Evolutionary conservation across 2,329 filamentous ascomycete genomes (phyloP), one percentile per base, ranked within the genome.

Genomic region (Shiraia bambusicola): DNA sequence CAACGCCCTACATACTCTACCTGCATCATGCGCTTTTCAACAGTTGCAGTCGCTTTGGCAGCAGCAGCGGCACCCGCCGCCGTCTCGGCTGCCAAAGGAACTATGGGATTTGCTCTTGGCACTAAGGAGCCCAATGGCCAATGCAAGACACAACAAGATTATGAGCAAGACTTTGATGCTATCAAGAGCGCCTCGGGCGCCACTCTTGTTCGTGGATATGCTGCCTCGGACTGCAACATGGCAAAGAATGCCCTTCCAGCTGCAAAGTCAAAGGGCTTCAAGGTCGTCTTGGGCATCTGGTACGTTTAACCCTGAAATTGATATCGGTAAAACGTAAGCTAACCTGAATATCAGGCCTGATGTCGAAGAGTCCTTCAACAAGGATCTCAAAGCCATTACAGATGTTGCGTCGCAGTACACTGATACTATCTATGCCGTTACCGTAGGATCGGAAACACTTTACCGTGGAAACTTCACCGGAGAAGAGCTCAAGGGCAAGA

Each of bases 201-300:
- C 28, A 80, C 72, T 26, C 55, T 86, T 27, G 83, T 87, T 34
- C 79, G 85, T 46, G 80, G 81, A 42, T 88, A 88, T 67, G 76
- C 83, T 14, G 81, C 82, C 13, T 77, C 73, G 38, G 82, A 87
- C 63, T 88, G 85, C 69, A 74, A 86, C 50, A 79, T 77, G 31
- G 80, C 83, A 6, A 71, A 78, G 63, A 69, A 80, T 47, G 80
- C 86, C 40, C 66, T 87, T 19, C 82, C 83, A 3, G 83, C 83
- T 26, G 84, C 84, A 2, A 81, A 83, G 71, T 64, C 65, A 32
- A 81, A 82, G 67, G 77, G 75, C 13, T 83, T 86, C 69, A 72
- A 85, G 69, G 82, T 87, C 48, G 72, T 87, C n/a, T 69, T 87
- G 28, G 84, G 83, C 47, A 79, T 87, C 60, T 88, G 84, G 84